phyloP scores from a whole-genome alignment of 805 yeast species.

The Tetrapisispora pingtungensis region DNA sequence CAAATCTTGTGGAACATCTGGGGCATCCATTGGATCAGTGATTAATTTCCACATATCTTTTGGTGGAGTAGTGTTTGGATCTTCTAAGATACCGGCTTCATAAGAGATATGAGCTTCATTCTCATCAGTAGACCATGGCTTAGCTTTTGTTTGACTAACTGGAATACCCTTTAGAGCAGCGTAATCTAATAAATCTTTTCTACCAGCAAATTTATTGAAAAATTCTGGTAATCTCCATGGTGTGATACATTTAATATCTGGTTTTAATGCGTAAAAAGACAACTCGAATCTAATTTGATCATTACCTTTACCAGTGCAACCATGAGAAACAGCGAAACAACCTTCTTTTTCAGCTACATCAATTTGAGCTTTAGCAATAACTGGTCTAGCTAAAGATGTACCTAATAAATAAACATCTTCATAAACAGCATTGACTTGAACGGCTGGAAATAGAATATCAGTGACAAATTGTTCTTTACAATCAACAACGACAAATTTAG shows the following conservation, averaged over 20 bases:
- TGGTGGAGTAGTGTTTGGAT: constrained; percentile 98
- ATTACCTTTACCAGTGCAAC: constrained; percentile 99
- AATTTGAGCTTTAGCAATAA: constrained; percentile 96
- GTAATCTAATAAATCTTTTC: constrained; percentile 89
- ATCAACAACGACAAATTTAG: constrained; percentile 88
- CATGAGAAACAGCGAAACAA: constrained; percentile 97
- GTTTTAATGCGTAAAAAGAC: constrained; percentile 94
- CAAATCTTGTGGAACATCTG: constrained; percentile 84
- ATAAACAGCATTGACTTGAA: constrained; percentile 94
- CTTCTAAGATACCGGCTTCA: constrained; percentile 98
- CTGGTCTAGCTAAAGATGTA: constrained; percentile 97
- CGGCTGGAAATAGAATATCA: constrained; percentile 87
- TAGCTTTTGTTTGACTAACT: constrained; percentile 94
- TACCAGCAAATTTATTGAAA: constrained; percentile 93
- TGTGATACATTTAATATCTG: constrained; percentile 92
- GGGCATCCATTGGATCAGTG: constrained; percentile 92
- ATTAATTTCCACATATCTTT: constrained; percentile 99
- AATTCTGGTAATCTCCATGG: constrained; percentile 99
- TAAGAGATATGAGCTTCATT: constrained; percentile 97
- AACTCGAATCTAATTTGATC: constrained; percentile 98
- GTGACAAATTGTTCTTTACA: constrained; percentile 93
- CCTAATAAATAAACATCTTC: constrained; percentile 96
- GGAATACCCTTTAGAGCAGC: constrained; percentile 89
- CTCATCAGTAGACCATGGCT: constrained; percentile 99
- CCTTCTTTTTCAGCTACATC: constrained; percentile 95